Percentiles rank a stretch among this genome's conserved stretches.
Evolutionary conservation across 306 rosid species (phyloP).

Genomic region (Inga oerstediana): DNA sequence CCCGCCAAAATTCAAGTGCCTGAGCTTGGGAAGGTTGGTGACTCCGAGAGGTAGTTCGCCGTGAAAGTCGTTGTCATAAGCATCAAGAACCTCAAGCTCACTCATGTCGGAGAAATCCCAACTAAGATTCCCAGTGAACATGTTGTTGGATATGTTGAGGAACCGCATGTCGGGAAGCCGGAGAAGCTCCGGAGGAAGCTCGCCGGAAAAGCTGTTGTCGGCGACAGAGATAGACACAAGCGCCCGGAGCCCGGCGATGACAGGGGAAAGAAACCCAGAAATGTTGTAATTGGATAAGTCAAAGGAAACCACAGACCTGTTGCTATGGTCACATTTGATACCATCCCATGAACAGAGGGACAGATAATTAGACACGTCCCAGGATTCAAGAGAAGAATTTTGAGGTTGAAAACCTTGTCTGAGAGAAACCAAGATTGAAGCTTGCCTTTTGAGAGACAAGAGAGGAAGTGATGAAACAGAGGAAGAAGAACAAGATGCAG

Average conservation of each 20-base stretch:
- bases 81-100: slow-evolving; percentile 61
- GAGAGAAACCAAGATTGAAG: slow-evolving; percentile 71
- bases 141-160: slow-evolving; percentile 83
- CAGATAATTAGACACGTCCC: slow-evolving; percentile 64
- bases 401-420: slow-evolving; percentile 55
- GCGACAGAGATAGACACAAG: slow-evolving; percentile 54
- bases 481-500: slow-evolving; percentile 8
- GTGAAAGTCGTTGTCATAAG: slow-evolving; percentile 73
- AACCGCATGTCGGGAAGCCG: slow-evolving; percentile 42
- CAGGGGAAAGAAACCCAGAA: slow-evolving; percentile 69
- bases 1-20: slow-evolving; percentile 73
- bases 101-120: slow-evolving; percentile 56
- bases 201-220: slow-evolving; percentile 57
- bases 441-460: slow-evolving; percentile 59
- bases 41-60: slow-evolving; percentile 72
- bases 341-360: slow-evolving; percentile 82
- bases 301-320: slow-evolving; percentile 56
- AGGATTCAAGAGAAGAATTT: slow-evolving; percentile 44
- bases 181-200: slow-evolving; percentile 52
- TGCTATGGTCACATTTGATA: slow-evolving; percentile 56
- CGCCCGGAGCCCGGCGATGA: slow-evolving; percentile 49
- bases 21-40: slow-evolving; percentile 48
- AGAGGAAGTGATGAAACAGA: slow-evolving; percentile 50
- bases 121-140: slow-evolving; percentile 60
- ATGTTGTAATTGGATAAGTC: slow-evolving; percentile 70